Conservation (phyloP, 371 early-diverging fungal species). For the Mortierella sp. region DNA sequence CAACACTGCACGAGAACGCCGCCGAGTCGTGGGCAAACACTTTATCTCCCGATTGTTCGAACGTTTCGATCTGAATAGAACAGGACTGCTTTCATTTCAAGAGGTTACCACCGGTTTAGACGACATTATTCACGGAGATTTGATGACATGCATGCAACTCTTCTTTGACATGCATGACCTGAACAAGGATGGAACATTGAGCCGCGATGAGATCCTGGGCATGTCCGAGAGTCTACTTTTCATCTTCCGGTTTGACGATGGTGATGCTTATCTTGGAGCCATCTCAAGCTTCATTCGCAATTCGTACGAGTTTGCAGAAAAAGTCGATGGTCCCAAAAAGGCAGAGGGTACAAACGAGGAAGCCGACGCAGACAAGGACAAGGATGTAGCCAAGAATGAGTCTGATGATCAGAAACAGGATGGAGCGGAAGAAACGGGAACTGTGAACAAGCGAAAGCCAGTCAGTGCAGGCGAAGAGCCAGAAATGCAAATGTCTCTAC, state of each 20-base stretch:
- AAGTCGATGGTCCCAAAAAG: constrained; percentile 19
- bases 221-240: constrained; percentile 90
- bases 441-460: not conserved
- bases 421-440: constrained; percentile 9
- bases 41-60: constrained; percentile 67
- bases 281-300: constrained; percentile 79
- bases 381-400: too few relatives aligned
- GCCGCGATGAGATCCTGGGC: constrained; percentile 86
- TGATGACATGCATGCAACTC: constrained; percentile 81
- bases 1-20: constrained; percentile 34
- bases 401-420: constrained; percentile 23
- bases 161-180: constrained; percentile 89
- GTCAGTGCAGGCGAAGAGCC: constrained; percentile 21
- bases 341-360: constrained; percentile 4
- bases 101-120: constrained; percentile 86
- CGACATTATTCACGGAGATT: constrained; percentile 80
- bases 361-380: constrained; percentile 1
- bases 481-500: constrained; percentile 57
- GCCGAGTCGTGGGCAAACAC: constrained; percentile 56
- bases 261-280: constrained; percentile 71
- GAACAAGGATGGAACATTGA: constrained; percentile 76
- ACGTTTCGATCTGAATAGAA: constrained; percentile 63
- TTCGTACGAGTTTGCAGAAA: constrained; percentile 75
- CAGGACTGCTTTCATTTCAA: constrained; percentile 75
- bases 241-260: constrained; percentile 71